Base-by-base conservation (phyloP, 2,329 filamentous ascomycete genomes). In the Colletotrichum zoysiae region DNA sequence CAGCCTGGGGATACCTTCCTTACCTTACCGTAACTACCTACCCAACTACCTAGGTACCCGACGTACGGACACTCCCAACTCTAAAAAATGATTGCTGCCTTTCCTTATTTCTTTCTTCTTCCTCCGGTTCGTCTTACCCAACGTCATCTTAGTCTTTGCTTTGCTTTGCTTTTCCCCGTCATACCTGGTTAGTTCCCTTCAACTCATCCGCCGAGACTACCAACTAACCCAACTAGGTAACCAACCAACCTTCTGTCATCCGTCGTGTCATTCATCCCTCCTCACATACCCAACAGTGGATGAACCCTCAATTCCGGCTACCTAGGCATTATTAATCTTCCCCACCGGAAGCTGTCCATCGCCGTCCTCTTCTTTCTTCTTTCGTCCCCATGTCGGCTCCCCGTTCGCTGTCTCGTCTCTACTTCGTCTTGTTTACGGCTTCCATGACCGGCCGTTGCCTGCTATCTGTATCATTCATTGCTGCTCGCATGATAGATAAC, bases 381-480 rank as follows among this genome's bases (percentile, higher is more conserved):
- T 71, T 71, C 65, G 65, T 71, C 69, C 65, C 69, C 64, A 63
- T 26, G 64, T 64, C 51, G 58, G 51, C 7, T 23, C 5, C 23
- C 35, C 48, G 11, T 9, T 42, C 35, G 23, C 44, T 61, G 44
- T 12, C 20, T 71, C 65, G 53, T 69, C 65, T 69, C 51, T 69
- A 69, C 58, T 71, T 71, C 65, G 51, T 69, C 69, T 48, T 68
- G 65, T 71, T 59, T 65, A 40, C 58, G 58, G 58, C 38, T 59
- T 69, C 38, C 30, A 12, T 18, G 30, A 44, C 44, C 44, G 51
- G 59, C 38, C 48, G 38, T 55, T 55, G 35, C 64, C 69, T 65
- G 69, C 38, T 48, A 38, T 62, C 44, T 38, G 40, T 64, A 46
- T 62, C 38, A 59, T 71, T 62, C 38, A 59, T 71, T 44, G 57